A percentile compares a stretch with the other conserved stretches of the same genome.
Conservation (phyloP, 2,329 filamentous ascomycete species). For the Emergomyces africanus region DNA sequence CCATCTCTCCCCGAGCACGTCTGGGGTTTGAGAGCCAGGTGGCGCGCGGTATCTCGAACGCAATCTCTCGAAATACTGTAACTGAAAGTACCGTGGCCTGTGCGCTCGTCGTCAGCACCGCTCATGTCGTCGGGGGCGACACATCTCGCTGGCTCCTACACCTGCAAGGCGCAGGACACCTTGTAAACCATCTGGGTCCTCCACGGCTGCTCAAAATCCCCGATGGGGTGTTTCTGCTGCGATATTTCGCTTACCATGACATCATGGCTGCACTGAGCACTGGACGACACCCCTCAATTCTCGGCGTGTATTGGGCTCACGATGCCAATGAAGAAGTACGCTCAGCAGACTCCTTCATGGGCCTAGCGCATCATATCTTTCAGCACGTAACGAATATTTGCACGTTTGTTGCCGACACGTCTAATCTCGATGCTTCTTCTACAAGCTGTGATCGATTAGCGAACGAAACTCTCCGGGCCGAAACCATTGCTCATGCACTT, state of each 20-base stretch:
- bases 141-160: constrained; percentile 9
- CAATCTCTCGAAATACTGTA: constrained; percentile 8
- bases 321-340: background rate
- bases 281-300: constrained; percentile 5
- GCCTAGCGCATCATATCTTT: constrained; percentile 7
- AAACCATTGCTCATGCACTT: background rate
- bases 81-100: constrained; percentile 9
- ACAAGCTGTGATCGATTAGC: background rate
- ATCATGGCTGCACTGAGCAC: constrained; percentile 10
- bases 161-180: constrained; percentile 9
- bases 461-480: background rate
- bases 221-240: constrained; percentile 8
- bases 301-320: constrained; percentile 1
- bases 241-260: constrained; percentile 11
- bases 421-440: background rate
- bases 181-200: constrained; percentile 7
- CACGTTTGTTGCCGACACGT: constrained; percentile 7
- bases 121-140: constrained; percentile 8
- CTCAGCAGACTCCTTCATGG: constrained; percentile 9
- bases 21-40: constrained; percentile 8
- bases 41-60: constrained; percentile 9
- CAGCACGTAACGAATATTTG: constrained; percentile 9
- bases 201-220: constrained; percentile 3
- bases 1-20: constrained; percentile 1
- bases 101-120: constrained; percentile 8